Evolutionary conservation across 2,329 filamentous ascomycete genomes (phyloP), one percentile per base, ranked within the genome.

Genomic region (Chaetomium globosum): DNA sequence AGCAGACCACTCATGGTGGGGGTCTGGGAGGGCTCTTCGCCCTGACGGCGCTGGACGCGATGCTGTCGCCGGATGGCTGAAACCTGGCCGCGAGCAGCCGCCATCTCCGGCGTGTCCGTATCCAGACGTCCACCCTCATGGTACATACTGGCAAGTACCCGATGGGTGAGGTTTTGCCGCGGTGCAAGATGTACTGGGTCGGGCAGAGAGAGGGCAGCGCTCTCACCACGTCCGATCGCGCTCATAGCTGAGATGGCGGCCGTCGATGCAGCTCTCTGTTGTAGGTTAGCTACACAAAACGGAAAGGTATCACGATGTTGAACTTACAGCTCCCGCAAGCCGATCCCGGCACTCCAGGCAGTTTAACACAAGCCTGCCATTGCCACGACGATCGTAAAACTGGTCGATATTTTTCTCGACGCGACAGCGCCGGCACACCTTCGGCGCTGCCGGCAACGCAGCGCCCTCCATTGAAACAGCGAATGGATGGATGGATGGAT

Each of bases 1-100:
- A n/a, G n/a, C n/a, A n/a, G n/a, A n/a, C n/a, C n/a, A n/a, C n/a
- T n/a, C n/a, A n/a, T n/a, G n/a, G n/a, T n/a, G n/a, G n/a, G n/a
- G n/a, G n/a, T n/a, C n/a, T n/a, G n/a, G n/a, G n/a, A n/a, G n/a
- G n/a, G n/a, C n/a, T n/a, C n/a, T n/a, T n/a, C n/a, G n/a, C n/a
- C n/a, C n/a, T n/a, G n/a, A n/a, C n/a, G n/a, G n/a, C n/a, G n/a
- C n/a, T n/a, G n/a, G n/a, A n/a, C n/a, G n/a, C n/a, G n/a, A 9
- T 56, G 53, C 19, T 23, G 53, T 12, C 53, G 53, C 33, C 39
- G 53, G 31, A 56, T 56, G 19, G n/a, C 53, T 8, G 53, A 23
- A 13, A 39, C 3, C n/a, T 56, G 30, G 19, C 33, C 53, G 9
- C 53, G 53, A 23, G 53, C 53, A 56, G 31, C 31, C 30, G 53